Evolutionary conservation across 495 filamentous ascomycete genomes (phyloP).

Genomic region (Parachaetomium inaequale): DNA sequence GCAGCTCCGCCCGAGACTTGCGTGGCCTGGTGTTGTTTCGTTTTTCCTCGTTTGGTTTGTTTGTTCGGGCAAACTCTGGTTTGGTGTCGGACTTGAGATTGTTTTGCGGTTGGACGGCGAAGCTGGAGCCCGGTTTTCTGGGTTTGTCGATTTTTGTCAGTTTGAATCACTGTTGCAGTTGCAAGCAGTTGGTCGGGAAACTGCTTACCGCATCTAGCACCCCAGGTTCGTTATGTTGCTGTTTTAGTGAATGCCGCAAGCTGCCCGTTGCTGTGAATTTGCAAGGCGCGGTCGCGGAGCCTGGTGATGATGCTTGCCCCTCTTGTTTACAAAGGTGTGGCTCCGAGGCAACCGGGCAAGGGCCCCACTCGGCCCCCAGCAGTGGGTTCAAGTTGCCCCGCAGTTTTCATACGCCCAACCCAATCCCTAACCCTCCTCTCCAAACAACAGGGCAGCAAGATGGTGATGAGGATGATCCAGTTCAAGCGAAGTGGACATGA

Average conservation of each 20-base stretch:
- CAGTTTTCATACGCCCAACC: not conserved
- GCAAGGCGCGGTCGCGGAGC: not conserved
- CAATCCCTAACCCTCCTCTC: not conserved
- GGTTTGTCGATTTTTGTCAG: constrained; percentile 5
- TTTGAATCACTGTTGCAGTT: constrained; percentile 9
- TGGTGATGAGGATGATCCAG: no score
- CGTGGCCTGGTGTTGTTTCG: constrained; percentile 2
- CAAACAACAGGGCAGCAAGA: no score
- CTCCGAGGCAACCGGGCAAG: not conserved
- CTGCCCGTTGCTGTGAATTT: not conserved
- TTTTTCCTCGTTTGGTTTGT: not conserved
- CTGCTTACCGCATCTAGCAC: not conserved
- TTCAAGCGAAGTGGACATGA: no score
- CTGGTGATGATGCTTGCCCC: not conserved
- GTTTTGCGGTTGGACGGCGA: constrained; percentile 38
- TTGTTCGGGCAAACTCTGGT: constrained; percentile 20
- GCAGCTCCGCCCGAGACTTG: constrained; percentile 20
- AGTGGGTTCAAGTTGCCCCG: not conserved
- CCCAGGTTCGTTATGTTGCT: not conserved
- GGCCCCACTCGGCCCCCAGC: no score
- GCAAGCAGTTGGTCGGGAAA: not conserved
- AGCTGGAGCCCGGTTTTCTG: constrained; percentile 39
- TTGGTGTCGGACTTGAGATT: constrained; percentile 30
- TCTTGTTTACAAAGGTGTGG: not conserved
- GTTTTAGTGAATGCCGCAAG: not conserved